phyloP scores from a whole-genome alignment of 306 rosid genomes.

The Ammopiptanthus mongolicus region DNA sequence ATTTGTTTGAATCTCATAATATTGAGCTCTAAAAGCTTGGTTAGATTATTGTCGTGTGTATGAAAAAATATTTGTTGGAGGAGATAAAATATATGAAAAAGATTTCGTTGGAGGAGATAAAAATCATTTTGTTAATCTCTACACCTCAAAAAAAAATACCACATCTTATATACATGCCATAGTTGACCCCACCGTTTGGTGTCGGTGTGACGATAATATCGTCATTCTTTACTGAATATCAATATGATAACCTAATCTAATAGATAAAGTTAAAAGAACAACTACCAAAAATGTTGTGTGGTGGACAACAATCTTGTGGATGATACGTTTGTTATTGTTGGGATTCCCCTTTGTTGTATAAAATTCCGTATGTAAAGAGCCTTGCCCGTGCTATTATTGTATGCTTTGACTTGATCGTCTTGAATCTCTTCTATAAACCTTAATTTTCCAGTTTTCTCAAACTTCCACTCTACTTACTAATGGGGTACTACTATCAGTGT shows the following conservation, averaged over 20 bases:
- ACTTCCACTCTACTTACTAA: slow-evolving; percentile 16
- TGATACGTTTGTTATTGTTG: not conserved
- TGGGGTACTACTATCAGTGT: slow-evolving; percentile 44
- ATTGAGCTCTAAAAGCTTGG: not conserved
- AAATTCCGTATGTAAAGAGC: not conserved
- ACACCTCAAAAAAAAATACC: too few species aligned
- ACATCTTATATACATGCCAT: not conserved
- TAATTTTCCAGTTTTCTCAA: not conserved
- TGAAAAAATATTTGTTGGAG: too few species aligned
- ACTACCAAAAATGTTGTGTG: slow-evolving; percentile 21
- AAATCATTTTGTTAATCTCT: too few species aligned
- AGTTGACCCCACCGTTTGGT: slow-evolving; percentile 18
- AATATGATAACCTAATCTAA: slow-evolving; percentile 9
- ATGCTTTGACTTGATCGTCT: not conserved
- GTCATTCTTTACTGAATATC: not conserved
- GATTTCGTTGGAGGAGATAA: too few species aligned
- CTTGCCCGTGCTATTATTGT: not conserved
- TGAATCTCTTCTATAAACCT: slow-evolving; percentile 14
- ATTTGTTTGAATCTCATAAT: not conserved
- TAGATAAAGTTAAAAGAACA: not conserved
- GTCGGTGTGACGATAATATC: slow-evolving; percentile 1
- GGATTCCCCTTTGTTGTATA: not conserved
- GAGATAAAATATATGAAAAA: too few species aligned
- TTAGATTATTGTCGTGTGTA: too few species aligned
- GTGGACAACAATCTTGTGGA: slow-evolving; percentile 14